phyloP scores from a whole-genome alignment of 1,139 yeast species.

The Entelexis paramagnoliae region DNA sequence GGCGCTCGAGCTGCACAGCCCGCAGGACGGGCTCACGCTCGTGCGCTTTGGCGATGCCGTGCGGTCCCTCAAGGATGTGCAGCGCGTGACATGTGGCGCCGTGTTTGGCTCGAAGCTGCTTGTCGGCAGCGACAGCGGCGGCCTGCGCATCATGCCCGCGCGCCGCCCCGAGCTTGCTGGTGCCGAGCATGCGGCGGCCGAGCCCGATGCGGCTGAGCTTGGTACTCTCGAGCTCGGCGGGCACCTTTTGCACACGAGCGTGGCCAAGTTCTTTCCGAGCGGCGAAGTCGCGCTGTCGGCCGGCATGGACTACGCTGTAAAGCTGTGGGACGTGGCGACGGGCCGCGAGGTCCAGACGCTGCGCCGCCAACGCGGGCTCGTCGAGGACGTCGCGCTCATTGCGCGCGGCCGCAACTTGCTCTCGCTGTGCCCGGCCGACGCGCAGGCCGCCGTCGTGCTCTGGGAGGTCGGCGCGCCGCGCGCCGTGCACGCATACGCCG shows the following conservation, averaged over 20 bases:
- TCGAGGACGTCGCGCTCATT: slow-evolving; percentile 32
- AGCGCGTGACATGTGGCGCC: slow-evolving; percentile 10
- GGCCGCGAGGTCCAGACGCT: slow-evolving; percentile 13
- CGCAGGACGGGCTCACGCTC: not conserved
- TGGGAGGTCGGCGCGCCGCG: slow-evolving; percentile 62
- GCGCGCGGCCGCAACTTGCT: slow-evolving; percentile 59
- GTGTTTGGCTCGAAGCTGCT: slow-evolving; percentile 5
- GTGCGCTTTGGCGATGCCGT: slow-evolving; percentile 10
- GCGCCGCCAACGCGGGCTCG: slow-evolving; percentile 18
- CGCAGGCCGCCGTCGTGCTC: slow-evolving; percentile 40
- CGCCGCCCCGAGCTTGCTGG: not conserved
- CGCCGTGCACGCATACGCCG: slow-evolving; percentile 30
- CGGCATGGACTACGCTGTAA: slow-evolving; percentile 22
- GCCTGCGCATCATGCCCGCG: not conserved
- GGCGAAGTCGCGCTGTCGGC: slow-evolving; percentile 21
- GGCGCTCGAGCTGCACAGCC: slow-evolving; percentile 9
- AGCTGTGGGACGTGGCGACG: slow-evolving; percentile 20
- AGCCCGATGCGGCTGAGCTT: too few relatives aligned
- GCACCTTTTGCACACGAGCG: slow-evolving; percentile 18
- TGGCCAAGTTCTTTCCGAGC: slow-evolving; percentile 23
- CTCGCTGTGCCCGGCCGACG: slow-evolving; percentile 33
- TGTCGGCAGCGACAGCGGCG: slow-evolving; percentile 11
- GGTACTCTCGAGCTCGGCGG: slow-evolving; percentile 18
- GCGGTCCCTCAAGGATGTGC: not conserved
- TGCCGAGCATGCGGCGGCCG: too few relatives aligned